Evolutionary conservation across 768 basidiomycete genomes (phyloP), one percentile per base, ranked within the genome.

Genomic region (Rickenella mellea): DNA sequence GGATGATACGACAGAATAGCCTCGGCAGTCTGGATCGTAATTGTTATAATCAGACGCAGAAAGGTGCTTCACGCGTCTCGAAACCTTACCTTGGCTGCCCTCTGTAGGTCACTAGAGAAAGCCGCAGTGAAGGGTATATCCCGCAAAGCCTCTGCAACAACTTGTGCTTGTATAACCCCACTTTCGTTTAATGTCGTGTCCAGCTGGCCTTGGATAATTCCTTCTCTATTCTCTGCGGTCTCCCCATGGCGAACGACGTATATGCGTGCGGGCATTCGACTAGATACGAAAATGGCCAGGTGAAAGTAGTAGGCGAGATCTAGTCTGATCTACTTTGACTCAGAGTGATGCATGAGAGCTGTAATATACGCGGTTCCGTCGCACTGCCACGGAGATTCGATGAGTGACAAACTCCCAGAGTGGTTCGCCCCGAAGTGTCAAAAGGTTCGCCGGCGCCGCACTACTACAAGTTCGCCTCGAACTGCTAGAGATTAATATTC

Each of bases 181-280:
- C 57, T 60, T 12, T 66, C 71, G 50, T 88, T 88, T 53, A 90
- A 66, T 29, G 58, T 48, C 6, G 78, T 79, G 59, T 90, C 81
- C 42, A 75, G 51, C 7, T 90, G 87, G 29, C 87, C 87, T 65
- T 90, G 86, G 33, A 85, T 71, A 43, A 83, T 74, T 20, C 67
- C 64, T 5, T 63, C 59, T 40, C 66, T 61, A 58, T 88, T 88
- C 53, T 71, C 78, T 30, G 76, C 69, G 20, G 86, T 89, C 65
- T 89, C 83, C 15, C 83, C 86, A 50, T 89, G 86, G 31, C 86
- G 76, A 38, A 86, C 70, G 47, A 86, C 61, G 55, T 80, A 83
- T 35, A n/a, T n/a, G n/a, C n/a, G n/a, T n/a, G n/a, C n/a, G n/a
- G n/a, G n/a, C n/a, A n/a, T n/a, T n/a, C n/a, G n/a, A n/a, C n/a